These are phyloP conservation scores for Didymella pomorum DNA, from an alignment of 2,329 filamentous ascomycete species.

Conservation along the genomic window DNA sequence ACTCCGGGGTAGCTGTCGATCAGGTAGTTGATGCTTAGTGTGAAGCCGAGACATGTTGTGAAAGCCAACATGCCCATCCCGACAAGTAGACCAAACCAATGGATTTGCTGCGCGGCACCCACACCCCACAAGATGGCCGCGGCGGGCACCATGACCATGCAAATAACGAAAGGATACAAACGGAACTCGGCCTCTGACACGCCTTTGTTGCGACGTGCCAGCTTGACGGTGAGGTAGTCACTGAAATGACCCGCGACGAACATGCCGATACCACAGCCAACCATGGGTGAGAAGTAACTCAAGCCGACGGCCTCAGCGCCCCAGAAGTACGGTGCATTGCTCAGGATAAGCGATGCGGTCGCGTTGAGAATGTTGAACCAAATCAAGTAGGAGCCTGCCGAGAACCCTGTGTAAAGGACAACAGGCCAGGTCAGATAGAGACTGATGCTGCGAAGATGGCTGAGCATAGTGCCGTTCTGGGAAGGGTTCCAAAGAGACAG, in stretches of 20 bases:
- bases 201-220: conserved; percentile 50
- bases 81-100: conserved; percentile 60
- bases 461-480: conserved; percentile 29
- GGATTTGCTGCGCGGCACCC: conserved; percentile 58
- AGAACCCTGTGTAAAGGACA: conserved; percentile 37
- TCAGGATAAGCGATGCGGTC: conserved; percentile 37
- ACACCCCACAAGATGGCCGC: conserved; percentile 61
- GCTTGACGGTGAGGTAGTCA: conserved; percentile 37
- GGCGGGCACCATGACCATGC: conserved; percentile 54
- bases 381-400: conserved; percentile 38
- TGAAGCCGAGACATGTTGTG: conserved; percentile 49
- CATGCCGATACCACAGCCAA: conserved; percentile 31
- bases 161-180: conserved; percentile 52
- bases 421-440: conserved; percentile 50
- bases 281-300: conserved; percentile 32
- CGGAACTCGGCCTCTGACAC: conserved; percentile 53
- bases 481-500: conserved; percentile 35
- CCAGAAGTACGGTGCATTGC: conserved; percentile 35
- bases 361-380: conserved; percentile 44
- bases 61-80: conserved; percentile 53
- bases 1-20: conserved; percentile 61
- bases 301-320: conserved; percentile 35
- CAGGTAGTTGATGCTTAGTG: conserved; percentile 56
- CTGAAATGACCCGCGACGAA: conserved; percentile 33
- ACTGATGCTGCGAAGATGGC: conserved; percentile 31